Percentiles rank a stretch among this genome's conserved stretches.
Evolutionary conservation across 2,329 filamentous ascomycete species (phyloP).

Genomic region (Fusarium subglutinans): DNA sequence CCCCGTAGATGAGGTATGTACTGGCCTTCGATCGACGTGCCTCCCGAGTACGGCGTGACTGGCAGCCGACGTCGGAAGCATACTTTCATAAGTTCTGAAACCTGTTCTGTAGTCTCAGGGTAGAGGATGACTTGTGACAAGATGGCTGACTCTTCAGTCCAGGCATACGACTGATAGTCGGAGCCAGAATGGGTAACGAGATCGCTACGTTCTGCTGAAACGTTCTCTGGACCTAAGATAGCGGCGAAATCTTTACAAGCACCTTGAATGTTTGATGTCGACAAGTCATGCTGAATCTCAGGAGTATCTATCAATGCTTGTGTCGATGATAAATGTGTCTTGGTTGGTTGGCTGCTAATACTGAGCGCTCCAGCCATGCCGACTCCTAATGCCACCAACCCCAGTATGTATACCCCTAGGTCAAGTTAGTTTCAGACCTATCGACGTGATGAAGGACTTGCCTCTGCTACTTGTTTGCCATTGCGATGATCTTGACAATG

Average conservation of each 20-base stretch:
- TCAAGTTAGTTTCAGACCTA: accelerated
- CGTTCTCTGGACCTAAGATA: slow-evolving; percentile 6
- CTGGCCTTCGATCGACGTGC: slow-evolving; percentile 87
- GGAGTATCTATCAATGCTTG: neutral
- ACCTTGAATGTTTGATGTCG: neutral
- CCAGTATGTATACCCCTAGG: neutral
- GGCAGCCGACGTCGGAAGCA: slow-evolving; percentile 76
- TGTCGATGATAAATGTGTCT: neutral
- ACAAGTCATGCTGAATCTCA: slow-evolving; percentile 64
- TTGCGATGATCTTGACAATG: accelerated
- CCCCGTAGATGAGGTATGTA: slow-evolving; percentile 88
- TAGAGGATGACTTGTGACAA: slow-evolving; percentile 61
- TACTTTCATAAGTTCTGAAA: slow-evolving; percentile 78
- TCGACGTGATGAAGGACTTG: accelerated
- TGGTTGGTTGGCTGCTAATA: accelerated
- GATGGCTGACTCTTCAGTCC: neutral
- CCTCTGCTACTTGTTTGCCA: neutral
- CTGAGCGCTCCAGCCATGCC: neutral
- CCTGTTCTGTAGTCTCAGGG: slow-evolving; percentile 75
- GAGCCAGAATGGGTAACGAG: slow-evolving; percentile 19
- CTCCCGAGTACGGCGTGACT: slow-evolving; percentile 87
- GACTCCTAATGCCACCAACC: neutral
- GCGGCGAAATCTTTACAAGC: neutral
- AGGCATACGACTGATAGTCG: slow-evolving; percentile 25
- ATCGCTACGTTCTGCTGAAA: neutral